These are phyloP conservation scores for Paracamarosporium sp. DNA, from an alignment of 2,329 filamentous ascomycete genomes.

Conservation along the genomic window DNA sequence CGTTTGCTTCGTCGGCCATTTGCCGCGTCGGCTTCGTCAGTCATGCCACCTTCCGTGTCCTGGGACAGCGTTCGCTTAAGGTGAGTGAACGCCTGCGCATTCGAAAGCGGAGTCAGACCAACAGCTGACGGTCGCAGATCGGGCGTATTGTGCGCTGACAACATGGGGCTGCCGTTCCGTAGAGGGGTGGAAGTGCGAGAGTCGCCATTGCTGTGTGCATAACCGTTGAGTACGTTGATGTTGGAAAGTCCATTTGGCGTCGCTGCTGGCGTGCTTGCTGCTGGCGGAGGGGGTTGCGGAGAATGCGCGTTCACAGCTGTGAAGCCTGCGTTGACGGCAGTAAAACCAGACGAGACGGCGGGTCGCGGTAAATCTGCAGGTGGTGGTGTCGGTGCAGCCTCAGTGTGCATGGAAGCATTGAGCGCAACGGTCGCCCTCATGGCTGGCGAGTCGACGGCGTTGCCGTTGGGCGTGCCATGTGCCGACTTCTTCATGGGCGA, in stretches of 20 bases:
- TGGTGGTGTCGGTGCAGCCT: slow-evolving; percentile 31
- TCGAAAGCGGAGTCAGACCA: slow-evolving; percentile 56
- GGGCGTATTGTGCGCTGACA: slow-evolving; percentile 69
- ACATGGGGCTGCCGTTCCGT: slow-evolving; percentile 68
- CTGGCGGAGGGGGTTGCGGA: slow-evolving; percentile 25
- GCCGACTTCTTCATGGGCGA: slow-evolving; percentile 71
- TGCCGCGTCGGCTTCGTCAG: slow-evolving; percentile 60
- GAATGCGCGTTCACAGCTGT: slow-evolving; percentile 68
- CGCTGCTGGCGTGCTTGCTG: slow-evolving; percentile 12
- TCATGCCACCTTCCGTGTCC: slow-evolving; percentile 63
- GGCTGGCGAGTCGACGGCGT: slow-evolving; percentile 72
- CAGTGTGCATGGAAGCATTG: slow-evolving; percentile 60
- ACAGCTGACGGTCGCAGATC: slow-evolving; percentile 64
- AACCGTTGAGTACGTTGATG: slow-evolving; percentile 61
- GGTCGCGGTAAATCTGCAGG: slow-evolving; percentile 64
- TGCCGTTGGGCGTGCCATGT: slow-evolving; percentile 56
- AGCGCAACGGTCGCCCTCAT: slow-evolving; percentile 63
- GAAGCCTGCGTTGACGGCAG: slow-evolving; percentile 73
- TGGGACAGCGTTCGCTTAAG: slow-evolving; percentile 76
- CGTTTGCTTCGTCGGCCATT: slow-evolving; percentile 82
- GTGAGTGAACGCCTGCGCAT: slow-evolving; percentile 60
- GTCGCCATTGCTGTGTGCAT: slow-evolving; percentile 60
- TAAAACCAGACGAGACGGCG: slow-evolving; percentile 69
- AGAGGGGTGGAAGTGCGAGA: slow-evolving; percentile 65
- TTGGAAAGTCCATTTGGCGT: slow-evolving; percentile 59